A percentile compares a stretch with the other conserved stretches of the same genome.
Conservation (phyloP, 202 grass and related monocot genomes). For the Bolboschoenoplectus hybrid region DNA sequence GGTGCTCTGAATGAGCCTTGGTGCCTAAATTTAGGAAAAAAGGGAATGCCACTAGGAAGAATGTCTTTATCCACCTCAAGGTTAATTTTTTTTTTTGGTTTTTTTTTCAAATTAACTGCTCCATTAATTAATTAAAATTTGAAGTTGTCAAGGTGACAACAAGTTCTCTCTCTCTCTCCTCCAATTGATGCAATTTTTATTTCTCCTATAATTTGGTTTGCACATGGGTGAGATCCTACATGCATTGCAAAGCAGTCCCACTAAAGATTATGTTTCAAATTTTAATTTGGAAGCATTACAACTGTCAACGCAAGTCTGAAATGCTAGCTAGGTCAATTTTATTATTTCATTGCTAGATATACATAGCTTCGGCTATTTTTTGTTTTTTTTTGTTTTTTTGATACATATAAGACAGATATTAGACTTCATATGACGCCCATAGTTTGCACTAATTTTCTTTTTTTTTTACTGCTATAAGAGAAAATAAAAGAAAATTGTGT, state of each 20-base stretch:
- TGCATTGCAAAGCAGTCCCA: conserved; percentile 37
- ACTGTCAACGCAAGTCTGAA: conserved; percentile 36
- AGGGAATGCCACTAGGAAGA: conserved; percentile 35
- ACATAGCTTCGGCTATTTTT: neutral
- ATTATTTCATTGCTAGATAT: conserved; percentile 27
- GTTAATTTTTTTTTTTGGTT: neutral
- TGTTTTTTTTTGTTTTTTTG: neutral
- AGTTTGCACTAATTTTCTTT: neutral
- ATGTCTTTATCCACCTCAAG: conserved; percentile 42
- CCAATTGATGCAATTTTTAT: conserved; percentile 34
- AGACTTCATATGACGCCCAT: neutral
- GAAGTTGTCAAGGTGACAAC: conserved; percentile 33
- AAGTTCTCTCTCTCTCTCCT: neutral
- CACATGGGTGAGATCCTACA: conserved; percentile 41
- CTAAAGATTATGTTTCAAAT: conserved; percentile 34
- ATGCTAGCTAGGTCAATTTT: conserved; percentile 24
- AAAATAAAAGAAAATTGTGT: neutral
- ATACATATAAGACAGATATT: conserved; percentile 13
- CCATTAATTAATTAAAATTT: conserved; percentile 33
- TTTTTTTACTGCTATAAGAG: neutral
- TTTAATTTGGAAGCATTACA: conserved; percentile 35
- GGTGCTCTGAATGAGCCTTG: conserved; percentile 23
- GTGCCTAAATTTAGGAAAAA: conserved; percentile 22
- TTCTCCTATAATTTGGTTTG: conserved; percentile 38
- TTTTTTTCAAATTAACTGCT: conserved; percentile 40